These are phyloP conservation scores for Talaromyces atroroseus DNA, from an alignment of 2,329 filamentous ascomycete genomes.

Conservation along the genomic window DNA sequence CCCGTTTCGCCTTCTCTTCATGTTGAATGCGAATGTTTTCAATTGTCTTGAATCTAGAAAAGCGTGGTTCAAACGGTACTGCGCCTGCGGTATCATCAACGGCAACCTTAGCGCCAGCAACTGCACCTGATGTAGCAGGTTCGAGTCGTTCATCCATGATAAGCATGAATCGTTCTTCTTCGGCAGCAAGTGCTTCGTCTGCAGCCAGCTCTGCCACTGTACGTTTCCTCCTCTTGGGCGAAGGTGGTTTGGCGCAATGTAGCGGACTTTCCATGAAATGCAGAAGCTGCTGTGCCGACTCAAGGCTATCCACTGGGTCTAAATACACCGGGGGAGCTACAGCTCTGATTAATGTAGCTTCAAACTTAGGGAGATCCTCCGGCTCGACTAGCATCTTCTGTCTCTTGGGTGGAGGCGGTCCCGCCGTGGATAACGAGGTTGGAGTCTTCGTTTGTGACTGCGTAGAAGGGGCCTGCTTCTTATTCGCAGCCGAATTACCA, in stretches of 20 bases:
- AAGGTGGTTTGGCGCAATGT: conserved; percentile 69
- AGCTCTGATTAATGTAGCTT: conserved; percentile 68
- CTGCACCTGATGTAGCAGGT: conserved; percentile 53
- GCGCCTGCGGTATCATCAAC: conserved; percentile 67
- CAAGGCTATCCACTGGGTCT: conserved; percentile 64
- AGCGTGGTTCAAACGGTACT: conserved; percentile 74
- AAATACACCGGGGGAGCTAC: conserved; percentile 72
- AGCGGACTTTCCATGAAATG: conserved; percentile 69
- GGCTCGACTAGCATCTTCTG: conserved; percentile 75
- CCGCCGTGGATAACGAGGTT: conserved; percentile 55
- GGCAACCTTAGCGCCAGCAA: conserved; percentile 55
- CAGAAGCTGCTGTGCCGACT: conserved; percentile 66
- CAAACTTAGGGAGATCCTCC: conserved; percentile 65
- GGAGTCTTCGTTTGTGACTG: conserved; percentile 49
- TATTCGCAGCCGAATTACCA: conserved; percentile 21
- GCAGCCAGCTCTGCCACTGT: conserved; percentile 93
- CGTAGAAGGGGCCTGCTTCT: conserved; percentile 42
- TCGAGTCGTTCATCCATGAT: conserved; percentile 78
- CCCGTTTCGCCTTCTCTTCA: conserved; percentile 58
- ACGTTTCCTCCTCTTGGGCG: conserved; percentile 84
- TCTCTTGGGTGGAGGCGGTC: conserved; percentile 55
- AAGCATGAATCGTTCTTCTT: conserved; percentile 88
- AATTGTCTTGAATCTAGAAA: conserved; percentile 87
- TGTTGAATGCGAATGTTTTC: conserved; percentile 76
- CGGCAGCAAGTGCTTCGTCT: conserved; percentile 85